phyloP scores from a whole-genome alignment of 176 grass and related monocot genomes.

The Tuctoria greenei region DNA sequence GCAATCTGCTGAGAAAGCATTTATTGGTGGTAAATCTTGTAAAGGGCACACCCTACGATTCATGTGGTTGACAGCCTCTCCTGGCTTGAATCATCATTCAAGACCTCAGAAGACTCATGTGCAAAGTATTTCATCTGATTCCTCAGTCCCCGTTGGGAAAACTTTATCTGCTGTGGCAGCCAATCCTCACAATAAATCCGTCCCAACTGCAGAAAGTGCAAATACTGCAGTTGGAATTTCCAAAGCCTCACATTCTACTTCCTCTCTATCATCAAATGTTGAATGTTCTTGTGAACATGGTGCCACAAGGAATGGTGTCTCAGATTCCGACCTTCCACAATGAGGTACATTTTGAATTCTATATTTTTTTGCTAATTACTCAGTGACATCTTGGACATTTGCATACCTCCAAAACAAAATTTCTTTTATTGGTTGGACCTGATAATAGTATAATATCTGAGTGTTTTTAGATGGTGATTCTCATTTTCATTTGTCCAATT shows the following conservation, averaged over 20 bases:
- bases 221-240: conserved; percentile 27
- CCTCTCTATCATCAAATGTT: conserved; percentile 40
- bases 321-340: conserved; percentile 36
- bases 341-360: conserved; percentile 38
- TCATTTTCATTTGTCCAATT: not conserved
- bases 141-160: conserved; percentile 33
- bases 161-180: conserved; percentile 20
- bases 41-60: conserved; percentile 68
- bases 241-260: conserved; percentile 27
- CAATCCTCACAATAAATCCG: conserved; percentile 22
- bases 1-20: conserved; percentile 84
- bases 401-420: not conserved
- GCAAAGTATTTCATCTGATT: conserved; percentile 49
- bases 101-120: conserved; percentile 39
- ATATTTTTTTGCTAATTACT: conserved; percentile 1
- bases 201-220: conserved; percentile 25
- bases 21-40: conserved; percentile 72
- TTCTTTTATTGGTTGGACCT: not conserved
- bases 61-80: conserved; percentile 72
- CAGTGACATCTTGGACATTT: not conserved
- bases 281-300: conserved; percentile 33
- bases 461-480: not conserved
- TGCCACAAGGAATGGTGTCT: conserved; percentile 30
- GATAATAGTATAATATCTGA: not conserved
- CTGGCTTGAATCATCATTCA: conserved; percentile 44